Evolutionary conservation across 148 eudicot genomes (phyloP), one percentile per base, ranked within the genome.

Genomic region (Chenopodium berlandieri): DNA sequence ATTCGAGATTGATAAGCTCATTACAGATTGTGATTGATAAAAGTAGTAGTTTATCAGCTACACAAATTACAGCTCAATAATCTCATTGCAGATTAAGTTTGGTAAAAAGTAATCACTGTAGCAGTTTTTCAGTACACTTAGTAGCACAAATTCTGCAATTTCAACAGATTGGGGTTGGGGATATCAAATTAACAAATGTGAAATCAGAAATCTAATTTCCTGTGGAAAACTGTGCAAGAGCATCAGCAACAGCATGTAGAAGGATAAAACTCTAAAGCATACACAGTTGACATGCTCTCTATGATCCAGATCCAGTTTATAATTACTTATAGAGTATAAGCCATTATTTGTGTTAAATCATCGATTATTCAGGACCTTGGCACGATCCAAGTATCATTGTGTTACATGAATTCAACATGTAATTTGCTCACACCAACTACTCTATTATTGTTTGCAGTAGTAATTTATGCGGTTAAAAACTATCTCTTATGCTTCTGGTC

Each of bases 371-470:
- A 20, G 13, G 72, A 62, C 13, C 77, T 80, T 73, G 71, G 54
- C 60, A 46, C 73, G 71, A 44, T 40, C 7, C 6, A 56, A 69
- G 12, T 79, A 56, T 20, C 67, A 27, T 48, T 64, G 23, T 73
- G 71, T 44, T 54, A 78, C 34, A 68, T 22, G 65, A 73, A 40
- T 73, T 54, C 20, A 74, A 54, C 77, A 77, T 44, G 66, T 74
- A n/a, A 67, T 16, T 40, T 23, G 30, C 23, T 32, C 22, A 70
- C 67, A 69, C 22, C 74, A 22, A 76, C 69, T 62, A 63, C 14
- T 32, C 31, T 56, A 37, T 76, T 16, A 69, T 74, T 30, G 31
- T 20, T 48, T 50, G 34, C 14, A 19, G 50, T 31, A 32, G 14
- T 65, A 27, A 50, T 23, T 32, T 75, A 48, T 23, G 71, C 25